Evolutionary conservation across 345 rosid genomes (phyloP), one percentile per base, ranked within the genome.

Genomic region (Eucalyptus sp.): DNA sequence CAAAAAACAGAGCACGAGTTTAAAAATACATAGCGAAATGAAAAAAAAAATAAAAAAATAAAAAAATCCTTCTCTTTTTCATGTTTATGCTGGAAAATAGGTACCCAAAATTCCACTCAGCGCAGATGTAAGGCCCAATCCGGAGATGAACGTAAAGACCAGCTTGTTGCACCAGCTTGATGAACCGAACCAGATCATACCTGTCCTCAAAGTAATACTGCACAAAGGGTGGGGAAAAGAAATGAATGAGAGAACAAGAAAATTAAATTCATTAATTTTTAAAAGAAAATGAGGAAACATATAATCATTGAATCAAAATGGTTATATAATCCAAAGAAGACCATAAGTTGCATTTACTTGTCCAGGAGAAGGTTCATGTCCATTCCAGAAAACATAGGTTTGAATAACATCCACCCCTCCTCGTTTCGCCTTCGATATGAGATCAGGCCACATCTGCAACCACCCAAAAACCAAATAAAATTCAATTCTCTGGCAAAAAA

Each of bases 351-450:
- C 41, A 27, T 25, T 87, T 87, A 87, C 91, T 46, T 87, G 66
- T 84, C 91, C 91, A 6, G 86, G 89, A 44, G 89, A 48, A 27
- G 91, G 91, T 48, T 90, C 91, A 51, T 90, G 95, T 13, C 94
- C 94, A 81, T 93, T 92, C 95, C 94, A 93, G 86, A 93, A 93
- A 60, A 93, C 94, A 62, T 93, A 93, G 29, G 95, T 93, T 87
- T 93, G 92, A 84, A 93, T 91, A 84, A 92, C 93, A 88, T 93
- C 94, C 81, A 92, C 25, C 22, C 95, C 95, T 87, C 95, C 95
- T 52, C 89, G 92, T 87, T 90, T 90, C 3, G 91, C 91, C 89
- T 90, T 90, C 85, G 68, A 41, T 48, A 90, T 84, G 48, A 90
- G 89, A 50, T 31, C 91, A 87, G 91, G 89, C 89, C 91, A 90